Base-by-base conservation (phyloP, 2,329 filamentous ascomycete species). In the Cordyceps farinosa region DNA sequence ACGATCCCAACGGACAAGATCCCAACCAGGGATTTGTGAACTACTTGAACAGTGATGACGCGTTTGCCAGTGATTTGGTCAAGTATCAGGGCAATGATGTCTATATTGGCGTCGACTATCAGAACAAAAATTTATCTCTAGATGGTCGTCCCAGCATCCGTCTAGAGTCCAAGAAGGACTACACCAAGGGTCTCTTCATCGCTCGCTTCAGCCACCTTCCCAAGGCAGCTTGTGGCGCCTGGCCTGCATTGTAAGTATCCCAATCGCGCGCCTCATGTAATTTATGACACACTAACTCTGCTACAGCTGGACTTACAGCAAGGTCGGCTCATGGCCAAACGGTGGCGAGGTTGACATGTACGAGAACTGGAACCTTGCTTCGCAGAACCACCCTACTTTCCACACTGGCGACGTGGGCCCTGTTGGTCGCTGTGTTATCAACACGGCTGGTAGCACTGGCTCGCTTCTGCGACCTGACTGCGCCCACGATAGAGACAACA, bases 191-290 rank as follows among this genome's bases (percentile, higher is more conserved):
- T 32, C 83, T 92, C 34, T 83, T 92, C 69, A 84, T 92, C 50
- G 79, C 88, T 51, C 86, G 91, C 70, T 84, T 92, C 67, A 80
- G 77, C 15, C 88, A 92, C 69, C 86, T 92, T 76, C 89, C 90
- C 36, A 80, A 78, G 62, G 80, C 82, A 10, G 77, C 80, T 50
- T 92, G 90, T 68, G 89, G 90, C 57, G 80, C 84, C 8, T 92
- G 90, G 90, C 90, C 90, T 4, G 87, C 89, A 76, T 81, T 88
- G 81, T 85, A 77, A 75, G 77, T 47, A n/a, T 15, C 6, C 13
- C 15, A 2, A 47, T 13, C 22, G 22, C 22, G 22, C 8, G 11
- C 13, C 10, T 47, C 5, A 17, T 51, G 11, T 15, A 17, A 2
- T 22, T 42, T 32, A 32, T 13, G 27, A 2, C 6, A 11, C 29